phyloP scores from a whole-genome alignment of 2,329 filamentous ascomycete species.

The Pseudopyricularia javanii region DNA sequence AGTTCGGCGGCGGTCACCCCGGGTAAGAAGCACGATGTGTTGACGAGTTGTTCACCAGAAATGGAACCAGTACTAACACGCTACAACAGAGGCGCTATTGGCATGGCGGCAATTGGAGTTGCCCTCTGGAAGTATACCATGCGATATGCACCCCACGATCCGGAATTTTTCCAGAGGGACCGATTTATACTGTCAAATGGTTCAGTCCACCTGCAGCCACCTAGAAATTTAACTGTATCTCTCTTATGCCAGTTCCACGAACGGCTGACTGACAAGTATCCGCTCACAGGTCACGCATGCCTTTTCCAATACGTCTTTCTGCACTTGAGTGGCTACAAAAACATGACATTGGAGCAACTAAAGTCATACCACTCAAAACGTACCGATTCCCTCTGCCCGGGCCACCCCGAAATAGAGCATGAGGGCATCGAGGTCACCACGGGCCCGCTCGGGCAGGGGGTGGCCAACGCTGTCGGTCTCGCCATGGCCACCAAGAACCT shows the following conservation, averaged over 20 bases:
- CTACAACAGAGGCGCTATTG: constrained; percentile 15
- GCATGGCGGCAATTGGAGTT: constrained; percentile 23
- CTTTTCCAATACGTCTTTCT: constrained; percentile 37
- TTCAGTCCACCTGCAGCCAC: too few relatives aligned
- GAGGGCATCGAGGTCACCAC: constrained; percentile 97
- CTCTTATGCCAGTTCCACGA: not conserved
- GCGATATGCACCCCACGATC: constrained; percentile 39
- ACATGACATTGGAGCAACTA: constrained; percentile 38
- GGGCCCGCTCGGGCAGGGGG: constrained; percentile 92
- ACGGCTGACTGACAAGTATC: too few relatives aligned
- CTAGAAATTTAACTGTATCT: not conserved
- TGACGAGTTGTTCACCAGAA: too few relatives aligned
- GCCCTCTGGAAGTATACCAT: constrained; percentile 46
- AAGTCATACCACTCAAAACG: constrained; percentile 34
- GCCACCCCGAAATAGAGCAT: constrained; percentile 93
- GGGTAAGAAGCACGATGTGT: constrained; percentile 30
- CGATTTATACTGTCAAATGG: constrained; percentile 48
- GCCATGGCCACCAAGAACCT: constrained; percentile 93
- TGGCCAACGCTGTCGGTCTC: constrained; percentile 93
- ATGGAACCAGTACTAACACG: not conserved
- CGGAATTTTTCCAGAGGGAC: constrained; percentile 44
- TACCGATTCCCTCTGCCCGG: constrained; percentile 45
- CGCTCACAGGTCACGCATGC: constrained; percentile 28
- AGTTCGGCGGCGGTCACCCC: constrained; percentile 58
- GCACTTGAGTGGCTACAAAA: constrained; percentile 34